Conservation (phyloP, 31 red algal genomes). For the Odonthalia washingtoniensis region DNA sequence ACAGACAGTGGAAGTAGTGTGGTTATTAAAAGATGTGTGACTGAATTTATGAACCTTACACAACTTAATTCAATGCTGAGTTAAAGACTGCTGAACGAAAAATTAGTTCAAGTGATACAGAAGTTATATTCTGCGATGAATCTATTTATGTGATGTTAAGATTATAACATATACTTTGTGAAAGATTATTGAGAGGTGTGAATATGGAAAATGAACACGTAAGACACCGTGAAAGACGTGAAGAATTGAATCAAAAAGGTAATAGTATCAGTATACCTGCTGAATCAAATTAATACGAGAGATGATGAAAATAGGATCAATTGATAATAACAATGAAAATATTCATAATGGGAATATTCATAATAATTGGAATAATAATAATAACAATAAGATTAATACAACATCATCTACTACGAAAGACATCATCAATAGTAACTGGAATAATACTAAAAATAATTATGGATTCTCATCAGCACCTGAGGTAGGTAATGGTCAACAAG, state of each 20-base stretch:
- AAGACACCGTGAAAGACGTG: conserved; percentile 45
- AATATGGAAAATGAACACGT: conserved; percentile 61
- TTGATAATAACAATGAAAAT: no score
- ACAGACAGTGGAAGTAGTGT: no score
- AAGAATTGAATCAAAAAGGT: conserved; percentile 1
- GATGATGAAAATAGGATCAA: no score
- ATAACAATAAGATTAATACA: not conserved
- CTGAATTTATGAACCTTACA: no score
- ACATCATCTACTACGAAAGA: not conserved
- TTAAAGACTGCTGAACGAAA: no score
- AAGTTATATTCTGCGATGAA: conserved; percentile 89
- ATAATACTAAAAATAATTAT: not conserved
- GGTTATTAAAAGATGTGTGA: no score
- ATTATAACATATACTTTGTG: conserved; percentile 78
- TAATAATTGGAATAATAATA: no score
- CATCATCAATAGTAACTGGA: not conserved
- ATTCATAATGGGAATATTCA: no score
- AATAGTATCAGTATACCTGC: no score
- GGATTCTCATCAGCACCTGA: not conserved
- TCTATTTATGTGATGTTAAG: conserved; percentile 85
- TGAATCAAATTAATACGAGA: no score
- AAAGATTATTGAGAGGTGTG: conserved; percentile 76
- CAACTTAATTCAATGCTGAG: no score
- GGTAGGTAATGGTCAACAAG: conserved; percentile 4
- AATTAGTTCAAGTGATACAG: not conserved